Evolutionary conservation across 352 stramenopile genomes (phyloP).

Genomic region (Globisporangium heterothallicum): DNA sequence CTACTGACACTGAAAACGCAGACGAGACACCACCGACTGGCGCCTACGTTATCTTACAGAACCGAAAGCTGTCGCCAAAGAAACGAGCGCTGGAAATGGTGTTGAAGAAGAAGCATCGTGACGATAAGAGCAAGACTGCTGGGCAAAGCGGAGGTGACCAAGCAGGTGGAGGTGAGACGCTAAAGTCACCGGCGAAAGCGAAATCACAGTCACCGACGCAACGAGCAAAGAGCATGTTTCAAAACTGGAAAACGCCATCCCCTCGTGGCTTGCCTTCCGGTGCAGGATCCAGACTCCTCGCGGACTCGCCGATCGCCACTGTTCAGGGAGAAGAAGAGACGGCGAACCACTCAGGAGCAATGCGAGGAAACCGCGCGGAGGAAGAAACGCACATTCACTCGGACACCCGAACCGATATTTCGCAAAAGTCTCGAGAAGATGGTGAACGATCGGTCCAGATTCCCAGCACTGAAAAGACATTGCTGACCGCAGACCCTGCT

Average conservation of each 20-base stretch:
- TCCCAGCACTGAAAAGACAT: too few relatives aligned
- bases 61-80: conserved; percentile 59
- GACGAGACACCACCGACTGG: conserved; percentile 30
- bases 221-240: conserved; percentile 18
- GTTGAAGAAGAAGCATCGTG: conserved; percentile 62
- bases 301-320: neutral
- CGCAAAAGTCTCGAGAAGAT: too few relatives aligned
- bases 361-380: neutral
- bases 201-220: conserved; percentile 13
- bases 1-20: conserved; percentile 1
- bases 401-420: too few relatives aligned
- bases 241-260: conserved; percentile 18
- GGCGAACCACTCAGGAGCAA: neutral
- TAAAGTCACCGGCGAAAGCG: neutral
- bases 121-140: conserved; percentile 22
- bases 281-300: neutral
- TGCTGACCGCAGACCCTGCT: too few relatives aligned
- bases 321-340: conserved; percentile 3
- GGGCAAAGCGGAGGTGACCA: neutral
- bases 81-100: conserved; percentile 59
- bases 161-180: neutral
- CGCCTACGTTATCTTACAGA: conserved; percentile 55
- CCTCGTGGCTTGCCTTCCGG: conserved; percentile 2
- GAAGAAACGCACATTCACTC: too few relatives aligned
- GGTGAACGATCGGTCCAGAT: too few relatives aligned